Base-by-base conservation (phyloP, 371 early-diverging fungal species). In the Dichotomocladium elegans region DNA sequence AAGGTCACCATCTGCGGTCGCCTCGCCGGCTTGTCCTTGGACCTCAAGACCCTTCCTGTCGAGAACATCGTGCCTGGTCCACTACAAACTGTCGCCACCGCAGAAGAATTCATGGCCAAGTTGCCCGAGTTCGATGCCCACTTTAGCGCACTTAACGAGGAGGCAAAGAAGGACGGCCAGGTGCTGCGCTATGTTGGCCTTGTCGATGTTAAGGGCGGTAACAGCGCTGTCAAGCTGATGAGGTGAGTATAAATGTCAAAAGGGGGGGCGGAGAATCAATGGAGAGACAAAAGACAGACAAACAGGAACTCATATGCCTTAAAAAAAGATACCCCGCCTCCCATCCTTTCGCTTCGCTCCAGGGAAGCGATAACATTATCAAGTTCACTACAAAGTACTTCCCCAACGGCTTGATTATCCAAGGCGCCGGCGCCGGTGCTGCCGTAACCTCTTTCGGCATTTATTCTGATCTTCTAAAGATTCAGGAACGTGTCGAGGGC, bases 401-500 rank as follows among this genome's bases (percentile, higher is more conserved):
- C 85, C 91, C 95, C 22, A 93, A 80, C 61, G 93, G 93, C 26
- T 68, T 98, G 44, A 94, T 95, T 66, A 86, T 98, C 52, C 95
- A 95, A 75, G 98, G 98, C 12, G 90, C 96, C 31, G 98, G 98
- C 22, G 98, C 98, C 19, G 98, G 98, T 17, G 92, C 91, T 29
- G 91, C 87, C n/a, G 95, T 95, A 46, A 98, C 98, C 17, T 95
- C 97, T 3, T 95, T 91, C 73, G 98, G 98, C 34, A 91, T 96
- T 63, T 92, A 91, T 59, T 82, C 91, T 17, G 98, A 97, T 67
- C 57, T 95, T 22, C 76, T 95, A 51, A 89, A 88, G 74, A 79
- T 90, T 53, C 80, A 81, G 51, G 90, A 87, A 60, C 85, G 86
- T 37, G 70, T 72, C n/a, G 72, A 71, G 58, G 56, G 56, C 8